Evolutionary conservation across 345 rosid species (phyloP).

Genomic region (Noccaea caerulescens): DNA sequence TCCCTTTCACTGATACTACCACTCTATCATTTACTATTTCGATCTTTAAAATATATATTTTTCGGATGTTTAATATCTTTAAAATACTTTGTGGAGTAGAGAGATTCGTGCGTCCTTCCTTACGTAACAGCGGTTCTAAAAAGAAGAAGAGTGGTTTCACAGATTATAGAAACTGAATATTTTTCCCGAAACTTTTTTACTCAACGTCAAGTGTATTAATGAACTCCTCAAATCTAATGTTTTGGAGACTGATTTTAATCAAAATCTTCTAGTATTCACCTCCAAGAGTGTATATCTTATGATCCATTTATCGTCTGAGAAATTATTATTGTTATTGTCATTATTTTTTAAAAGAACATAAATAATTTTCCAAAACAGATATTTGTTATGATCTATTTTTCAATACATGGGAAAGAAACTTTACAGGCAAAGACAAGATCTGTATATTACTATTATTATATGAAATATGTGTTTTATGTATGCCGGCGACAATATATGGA

Average conservation of each 20-base stretch:
- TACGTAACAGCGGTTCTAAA: neutral
- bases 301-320: neutral
- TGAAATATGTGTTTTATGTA: conserved; percentile 20
- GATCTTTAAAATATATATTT: neutral
- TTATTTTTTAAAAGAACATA: no score
- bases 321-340: neutral
- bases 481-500: conserved; percentile 33
- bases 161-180: neutral
- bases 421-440: conserved; percentile 4
- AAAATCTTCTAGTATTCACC: neutral
- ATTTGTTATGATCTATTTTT: neutral
- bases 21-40: neutral
- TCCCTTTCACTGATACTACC: conserved; percentile 1
- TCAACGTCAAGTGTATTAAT: neutral
- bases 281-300: neutral
- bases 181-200: neutral
- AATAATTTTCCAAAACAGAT: neutral
- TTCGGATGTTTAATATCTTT: neutral
- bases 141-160: conserved; percentile 2
- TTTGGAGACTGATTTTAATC: neutral
- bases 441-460: conserved; percentile 20
- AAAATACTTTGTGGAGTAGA: neutral
- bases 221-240: conserved; percentile 1
- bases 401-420: neutral
- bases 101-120: neutral